Base-by-base conservation (phyloP, 139 green algal species). In the Mychonastes homosphaera region DNA sequence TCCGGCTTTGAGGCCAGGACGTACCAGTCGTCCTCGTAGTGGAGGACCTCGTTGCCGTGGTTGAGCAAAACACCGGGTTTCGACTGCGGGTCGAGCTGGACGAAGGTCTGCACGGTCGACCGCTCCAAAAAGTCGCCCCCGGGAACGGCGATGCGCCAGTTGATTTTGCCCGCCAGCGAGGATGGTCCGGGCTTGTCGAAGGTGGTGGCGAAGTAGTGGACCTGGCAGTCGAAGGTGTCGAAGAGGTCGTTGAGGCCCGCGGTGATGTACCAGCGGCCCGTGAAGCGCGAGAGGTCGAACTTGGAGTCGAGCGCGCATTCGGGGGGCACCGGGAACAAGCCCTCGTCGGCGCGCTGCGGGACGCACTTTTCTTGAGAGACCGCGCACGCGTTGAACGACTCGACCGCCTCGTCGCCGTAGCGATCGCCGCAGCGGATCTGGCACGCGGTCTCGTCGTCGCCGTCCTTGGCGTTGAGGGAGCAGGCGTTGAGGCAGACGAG, bases 151-250 rank as follows among this genome's bases (percentile, higher is more conserved):
- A 90, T 87, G 56, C 84, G 73, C 84, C 81, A 89, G 56, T 87
- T 86, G 72, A 91, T 85, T 61, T 83, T 75, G n/a, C 50, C 78
- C 44, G 73, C 79, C 41, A 38, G 2, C 28, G 39, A 29, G 48
- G 7, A 38, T 3, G 29, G 2, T 1, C 24, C 9, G 15, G 8
- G 15, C 19, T n/a, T 26, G 19, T 23, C 19, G 44, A 9, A 51
- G 23, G 16, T 13, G 16, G 16, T 45, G 16, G 16, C 38, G 16
- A 45, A 45, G 38, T 45, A 45, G 16, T 16, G 13, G 39, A 81
- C 63, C 71, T 95, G 87, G 70, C 87, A 95, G 66, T 87, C 76
- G 46, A 94, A 95, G 0, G 56, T 83, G 69, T 95, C 87, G 58
- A 95, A 95, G 21, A 89, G 69, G 4, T 72, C 76, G 64, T 95